Conservation (phyloP, 2,329 filamentous ascomycete species). For the Amauroascus niger region DNA sequence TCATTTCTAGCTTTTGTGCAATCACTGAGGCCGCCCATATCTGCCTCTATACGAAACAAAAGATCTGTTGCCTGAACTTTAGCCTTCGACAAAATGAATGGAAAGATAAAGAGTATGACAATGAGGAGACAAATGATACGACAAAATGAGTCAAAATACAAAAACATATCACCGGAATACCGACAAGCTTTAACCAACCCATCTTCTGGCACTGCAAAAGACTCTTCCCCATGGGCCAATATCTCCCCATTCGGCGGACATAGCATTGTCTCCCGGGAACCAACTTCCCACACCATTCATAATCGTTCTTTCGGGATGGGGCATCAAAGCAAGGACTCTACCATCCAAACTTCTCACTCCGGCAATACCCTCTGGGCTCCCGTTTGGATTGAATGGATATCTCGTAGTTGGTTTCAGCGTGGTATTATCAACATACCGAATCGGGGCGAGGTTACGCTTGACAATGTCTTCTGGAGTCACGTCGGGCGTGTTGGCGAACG, state of each 20-base stretch:
- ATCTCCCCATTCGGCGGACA: conserved; percentile 59
- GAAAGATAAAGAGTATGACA: background rate
- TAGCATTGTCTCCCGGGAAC: conserved; percentile 49
- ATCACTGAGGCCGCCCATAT: background rate
- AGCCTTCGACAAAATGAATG: background rate
- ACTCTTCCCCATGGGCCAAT: conserved; percentile 77
- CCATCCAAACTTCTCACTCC: conserved; percentile 69
- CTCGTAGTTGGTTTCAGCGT: conserved; percentile 59
- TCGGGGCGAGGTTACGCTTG: conserved; percentile 58
- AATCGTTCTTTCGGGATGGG: conserved; percentile 84
- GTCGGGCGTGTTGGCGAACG: conserved; percentile 49
- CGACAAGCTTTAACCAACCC: conserved; percentile 54
- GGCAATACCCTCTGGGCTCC: conserved; percentile 70
- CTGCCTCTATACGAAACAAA: background rate
- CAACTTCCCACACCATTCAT: conserved; percentile 70
- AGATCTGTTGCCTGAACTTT: background rate
- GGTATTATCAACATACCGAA: conserved; percentile 80
- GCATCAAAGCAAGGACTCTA: conserved; percentile 80
- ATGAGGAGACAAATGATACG: background rate
- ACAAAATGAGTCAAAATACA: background rate
- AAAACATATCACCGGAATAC: background rate
- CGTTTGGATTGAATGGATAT: conserved; percentile 88
- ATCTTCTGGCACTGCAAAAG: conserved; percentile 78
- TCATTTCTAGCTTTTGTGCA: conserved; percentile 3
- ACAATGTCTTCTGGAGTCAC: conserved; percentile 44